These are phyloP conservation scores for Ceraceosorus guamensis DNA, from an alignment of 1,284 basidiomycete genomes.

Conservation along the genomic window DNA sequence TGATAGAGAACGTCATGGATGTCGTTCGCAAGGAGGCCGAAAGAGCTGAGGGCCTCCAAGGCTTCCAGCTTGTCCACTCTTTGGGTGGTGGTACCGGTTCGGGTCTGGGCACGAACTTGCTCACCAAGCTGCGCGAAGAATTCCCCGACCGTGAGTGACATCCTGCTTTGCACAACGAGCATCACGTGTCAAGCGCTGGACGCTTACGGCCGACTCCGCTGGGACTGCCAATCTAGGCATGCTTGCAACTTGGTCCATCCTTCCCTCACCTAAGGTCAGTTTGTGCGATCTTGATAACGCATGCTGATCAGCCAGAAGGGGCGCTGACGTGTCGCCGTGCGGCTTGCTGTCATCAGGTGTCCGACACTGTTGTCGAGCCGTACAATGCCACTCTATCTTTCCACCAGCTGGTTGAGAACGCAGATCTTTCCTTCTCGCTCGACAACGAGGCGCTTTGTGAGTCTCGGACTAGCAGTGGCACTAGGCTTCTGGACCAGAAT, in stretches of 20 bases:
- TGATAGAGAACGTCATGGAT: slow-evolving; percentile 73
- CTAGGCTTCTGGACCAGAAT: slow-evolving; percentile 12
- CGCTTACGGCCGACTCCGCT: neutral
- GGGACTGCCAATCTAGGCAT: slow-evolving; percentile 56
- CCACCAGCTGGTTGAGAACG: slow-evolving; percentile 81
- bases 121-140: slow-evolving; percentile 41
- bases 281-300: too few species aligned
- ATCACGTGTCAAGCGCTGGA: too few species aligned
- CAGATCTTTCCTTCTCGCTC: slow-evolving; percentile 80
- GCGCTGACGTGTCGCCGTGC: too few species aligned
- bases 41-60: slow-evolving; percentile 77
- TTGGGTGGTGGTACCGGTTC: slow-evolving; percentile 70
- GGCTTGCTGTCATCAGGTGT: slow-evolving; percentile 57
- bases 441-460: slow-evolving; percentile 84
- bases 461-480: neutral
- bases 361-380: slow-evolving; percentile 91
- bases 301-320: slow-evolving; percentile 8
- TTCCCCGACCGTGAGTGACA: slow-evolving; percentile 5
- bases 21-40: slow-evolving; percentile 55
- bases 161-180: too few species aligned
- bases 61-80: slow-evolving; percentile 87
- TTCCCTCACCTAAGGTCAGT: slow-evolving; percentile 76
- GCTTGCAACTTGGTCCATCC: slow-evolving; percentile 82
- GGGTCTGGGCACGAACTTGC: slow-evolving; percentile 40
- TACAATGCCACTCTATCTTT: slow-evolving; percentile 86